Evolutionary conservation across 345 rosid species (phyloP).

Genomic region (Rhodamnia rubescens): DNA sequence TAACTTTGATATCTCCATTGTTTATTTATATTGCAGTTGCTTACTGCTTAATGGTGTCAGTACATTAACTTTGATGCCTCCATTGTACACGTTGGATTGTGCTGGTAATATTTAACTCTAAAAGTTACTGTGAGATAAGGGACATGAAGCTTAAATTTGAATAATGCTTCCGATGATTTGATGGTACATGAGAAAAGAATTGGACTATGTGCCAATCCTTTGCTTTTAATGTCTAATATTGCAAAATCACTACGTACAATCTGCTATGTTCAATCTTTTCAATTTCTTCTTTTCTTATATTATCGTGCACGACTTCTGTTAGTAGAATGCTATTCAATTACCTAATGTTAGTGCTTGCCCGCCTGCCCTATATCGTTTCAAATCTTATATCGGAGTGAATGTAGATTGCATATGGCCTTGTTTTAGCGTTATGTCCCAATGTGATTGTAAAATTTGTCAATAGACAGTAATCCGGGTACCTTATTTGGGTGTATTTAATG

Average conservation of each 20-base stretch:
- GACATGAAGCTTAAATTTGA: neutral
- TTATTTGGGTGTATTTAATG: neutral
- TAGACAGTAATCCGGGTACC: neutral
- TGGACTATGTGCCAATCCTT: neutral
- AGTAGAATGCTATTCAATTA: neutral
- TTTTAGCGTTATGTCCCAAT: neutral
- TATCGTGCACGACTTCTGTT: neutral
- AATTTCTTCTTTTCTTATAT: neutral
- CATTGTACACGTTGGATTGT: neutral
- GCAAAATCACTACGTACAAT: neutral
- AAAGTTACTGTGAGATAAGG: neutral
- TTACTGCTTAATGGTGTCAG: neutral
- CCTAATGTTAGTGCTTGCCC: neutral
- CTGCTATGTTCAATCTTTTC: neutral
- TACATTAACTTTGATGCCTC: neutral
- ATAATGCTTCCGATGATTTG: neutral
- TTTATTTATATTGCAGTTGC: neutral
- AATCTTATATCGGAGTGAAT: neutral
- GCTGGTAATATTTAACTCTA: neutral
- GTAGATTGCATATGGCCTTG: neutral
- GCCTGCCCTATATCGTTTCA: neutral
- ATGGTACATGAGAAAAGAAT: neutral
- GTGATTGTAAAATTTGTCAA: neutral
- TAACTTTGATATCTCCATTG: neutral
- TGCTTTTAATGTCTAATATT: neutral